phyloP scores from a whole-genome alignment of 371 early-diverging fungal species.

The Actinomortierella ambigua region DNA sequence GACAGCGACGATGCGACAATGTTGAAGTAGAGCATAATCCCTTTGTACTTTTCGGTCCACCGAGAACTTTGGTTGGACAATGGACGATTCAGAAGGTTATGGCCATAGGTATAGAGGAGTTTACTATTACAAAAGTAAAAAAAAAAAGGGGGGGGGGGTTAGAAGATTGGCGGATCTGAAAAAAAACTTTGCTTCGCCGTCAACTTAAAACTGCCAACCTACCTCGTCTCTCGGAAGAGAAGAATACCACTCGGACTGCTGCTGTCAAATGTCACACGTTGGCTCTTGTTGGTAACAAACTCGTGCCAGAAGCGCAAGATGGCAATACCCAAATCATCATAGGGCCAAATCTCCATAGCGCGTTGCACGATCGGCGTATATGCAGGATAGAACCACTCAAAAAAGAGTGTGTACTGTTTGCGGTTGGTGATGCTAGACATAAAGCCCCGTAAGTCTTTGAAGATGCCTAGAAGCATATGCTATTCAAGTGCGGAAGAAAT shows the following conservation, averaged over 20 bases:
- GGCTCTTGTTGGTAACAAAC: slow-evolving; percentile 79
- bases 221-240: slow-evolving; percentile 88
- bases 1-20: slow-evolving; percentile 73
- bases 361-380: slow-evolving; percentile 68
- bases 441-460: slow-evolving; percentile 85
- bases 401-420: slow-evolving; percentile 72
- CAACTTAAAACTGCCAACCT: slow-evolving; percentile 38
- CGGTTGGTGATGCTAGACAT: slow-evolving; percentile 69
- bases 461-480: slow-evolving; percentile 63
- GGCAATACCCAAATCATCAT: slow-evolving; percentile 68
- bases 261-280: slow-evolving; percentile 84
- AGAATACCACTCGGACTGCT: slow-evolving; percentile 89
- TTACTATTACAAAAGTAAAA: slow-evolving; percentile 22
- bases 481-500: slow-evolving; percentile 2
- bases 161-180: slow-evolving; percentile 47
- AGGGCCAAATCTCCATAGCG: slow-evolving; percentile 73
- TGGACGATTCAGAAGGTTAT: slow-evolving; percentile 19
- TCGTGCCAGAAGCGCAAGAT: slow-evolving; percentile 80
- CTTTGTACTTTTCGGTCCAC: slow-evolving; percentile 68
- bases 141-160: neutral
- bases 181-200: slow-evolving; percentile 20
- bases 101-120: slow-evolving; percentile 40
- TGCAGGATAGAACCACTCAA: slow-evolving; percentile 84
- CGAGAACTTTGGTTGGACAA: slow-evolving; percentile 12
- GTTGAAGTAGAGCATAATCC: slow-evolving; percentile 75